Base-by-base conservation (phyloP, 2,329 filamentous ascomycete species). In the Paracorniculantispora psalliotae region DNA sequence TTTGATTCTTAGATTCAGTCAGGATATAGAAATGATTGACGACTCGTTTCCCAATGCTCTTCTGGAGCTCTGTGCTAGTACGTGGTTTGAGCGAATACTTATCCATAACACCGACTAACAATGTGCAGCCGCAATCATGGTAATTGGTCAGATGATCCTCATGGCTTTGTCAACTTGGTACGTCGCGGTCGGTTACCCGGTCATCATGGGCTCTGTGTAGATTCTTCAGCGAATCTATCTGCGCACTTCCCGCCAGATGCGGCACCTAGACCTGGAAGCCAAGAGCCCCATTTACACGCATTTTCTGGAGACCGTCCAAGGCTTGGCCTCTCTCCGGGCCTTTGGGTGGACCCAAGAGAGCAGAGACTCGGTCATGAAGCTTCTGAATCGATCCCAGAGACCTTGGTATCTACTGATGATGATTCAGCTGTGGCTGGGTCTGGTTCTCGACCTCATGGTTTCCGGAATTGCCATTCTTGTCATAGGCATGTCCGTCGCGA, bases 221-320 rank as follows among this genome's bases (percentile, higher is more conserved):
- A 23, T 23, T 44, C 3, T 67, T 12, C 64, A 67, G n/a, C 60
- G 61, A 4, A 62, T 59, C 43, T 62, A 63, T 26, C 71, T 84
- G 2, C 73, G 77, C 6, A 83, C 81, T 0, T 83, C 81, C 0
- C 75, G 81, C 0, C 82, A 83, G 62, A 68, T 85, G 3, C 77
- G 80, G 41, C 73, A 79, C 17, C 66, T 84, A 26, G 81, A 83
- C 51, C 71, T 84, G 1, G 79, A 84, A 62, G 74, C 79, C 1
- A 78, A 78, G 47, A 73, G 80, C 0, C 77, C 75, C 0, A 69
- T 83, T 0, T 78, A 66, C 26, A 70, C 69, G 1, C 69, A 63
- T 41, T 71, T 77, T 15, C 56, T 77, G 4, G 74, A 77, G 60
- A 71, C 73, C 1, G 39, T 67, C 30, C 53, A 65, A 52, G 61